Base-by-base conservation (phyloP, 306 rosid species). In the Lathyrus aphaca region DNA sequence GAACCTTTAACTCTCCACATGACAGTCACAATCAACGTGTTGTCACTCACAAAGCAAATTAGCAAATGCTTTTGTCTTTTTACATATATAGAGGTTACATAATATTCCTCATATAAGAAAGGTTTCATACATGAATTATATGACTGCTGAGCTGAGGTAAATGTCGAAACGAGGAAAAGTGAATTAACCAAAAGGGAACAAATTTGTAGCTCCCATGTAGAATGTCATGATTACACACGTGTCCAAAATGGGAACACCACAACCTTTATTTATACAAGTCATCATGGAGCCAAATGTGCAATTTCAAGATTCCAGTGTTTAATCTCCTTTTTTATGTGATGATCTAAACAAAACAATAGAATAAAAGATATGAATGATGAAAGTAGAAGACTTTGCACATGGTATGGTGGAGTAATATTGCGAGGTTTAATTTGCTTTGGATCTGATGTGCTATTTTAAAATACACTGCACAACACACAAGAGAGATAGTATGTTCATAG, bases 381-480 rank as follows among this genome's bases (percentile, higher is more conserved):
- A 43, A 69, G 74, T 7, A 61, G 60, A 35, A 72, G 75, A 72
- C 45, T 50, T 18, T 66, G 84, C 90, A 89, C 88, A 88, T 91
- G 95, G 64, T 67, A 48, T 32, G 49, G 62, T 75, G 73, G 71
- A 50, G 82, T 48, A 74, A 77, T 48, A 66, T 60, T 16, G 62
- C 15, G 10, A 38, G 65, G 66, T 59, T 78, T 72, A 77, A 50
- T 57, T 82, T 77, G 84, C 87, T 82, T 84, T 74, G 96, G 98
- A 92, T 92, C 95, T 89, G 98, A 60, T 68, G 92, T 65, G 89
- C 86, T 76, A 19, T 45, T 69, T 73, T 62, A 50, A 49, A 29
- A 40, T 44, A 17, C 10, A 62, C 10, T 73, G 63, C 73, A 68
- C 75, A 53, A 17, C 73, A 71, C 72, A 66, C 45, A 48, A 40